Base-by-base conservation (phyloP, 192 early-diverging fungal genomes). In the Jimgerdemannia lactiflua region DNA sequence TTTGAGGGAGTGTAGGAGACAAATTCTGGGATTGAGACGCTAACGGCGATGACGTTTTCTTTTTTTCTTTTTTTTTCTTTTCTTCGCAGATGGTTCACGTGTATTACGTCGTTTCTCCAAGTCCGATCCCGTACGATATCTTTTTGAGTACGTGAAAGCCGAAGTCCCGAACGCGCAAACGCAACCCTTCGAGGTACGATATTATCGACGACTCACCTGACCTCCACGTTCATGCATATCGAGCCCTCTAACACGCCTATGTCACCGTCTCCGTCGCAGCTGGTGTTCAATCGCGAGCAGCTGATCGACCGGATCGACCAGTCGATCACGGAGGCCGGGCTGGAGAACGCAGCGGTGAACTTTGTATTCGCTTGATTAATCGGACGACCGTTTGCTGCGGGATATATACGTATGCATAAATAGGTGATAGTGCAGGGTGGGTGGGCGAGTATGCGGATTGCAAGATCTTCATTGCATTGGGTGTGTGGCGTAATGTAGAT, bases 121-220 rank as follows among this genome's bases (percentile, higher is more conserved):
- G 77, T 75, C 87, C 1, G 94, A 93, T 72, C 86, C 84, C 20
- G 95, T 98, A 3, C 86, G 80, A 43, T 78, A 79, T 4, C 77
- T 99, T 43, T 97, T 97, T 86, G 92, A 95, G 79, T 97, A 84
- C 69, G 82, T 98, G 79, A 97, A 96, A 78, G 82, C 88, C 14
- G 81, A 87, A 66, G 84, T 91, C 14, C 86, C 92, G 42, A 88
- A 92, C 65, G 91, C 91, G 0, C 67, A 81, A 42, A 78, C 75
- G 6, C 84, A 91, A 39, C 83, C 77, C 39, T 96, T 96, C 83
- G 92, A 96, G 80, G 94, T 93, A 85, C 68, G 14, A 14, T 59
- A 29, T 29, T 29, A 29, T 76, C 67, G 14, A 54, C 11, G n/a
- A 17, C 42, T 42, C 11, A 20, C 49, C 20, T 65, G 20, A 44